These are phyloP conservation scores for Clarireedia homoeocarpa DNA, from an alignment of 2,329 filamentous ascomycete species.

Conservation along the genomic window DNA sequence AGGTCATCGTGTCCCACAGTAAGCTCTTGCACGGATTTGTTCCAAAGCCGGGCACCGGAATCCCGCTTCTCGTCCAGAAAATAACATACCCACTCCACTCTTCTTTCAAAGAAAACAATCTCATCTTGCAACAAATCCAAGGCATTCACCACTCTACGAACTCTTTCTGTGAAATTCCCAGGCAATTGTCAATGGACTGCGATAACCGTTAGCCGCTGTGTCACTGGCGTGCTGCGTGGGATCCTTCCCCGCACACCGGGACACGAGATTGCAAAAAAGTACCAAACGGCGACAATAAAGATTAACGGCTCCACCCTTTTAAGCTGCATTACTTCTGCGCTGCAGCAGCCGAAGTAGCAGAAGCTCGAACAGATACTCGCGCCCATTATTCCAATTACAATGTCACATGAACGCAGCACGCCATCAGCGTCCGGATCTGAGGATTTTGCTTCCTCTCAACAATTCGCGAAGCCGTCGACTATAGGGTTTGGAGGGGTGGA, in stretches of 20 bases:
- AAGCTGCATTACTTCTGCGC: background rate
- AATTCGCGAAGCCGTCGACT: constrained; percentile 14
- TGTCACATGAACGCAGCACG: constrained; percentile 38
- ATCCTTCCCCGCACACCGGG: constrained; percentile 50
- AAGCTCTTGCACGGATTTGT: constrained; percentile 2
- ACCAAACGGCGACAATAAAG: constrained; percentile 16
- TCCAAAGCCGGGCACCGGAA: background rate
- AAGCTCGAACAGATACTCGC: constrained; percentile 32
- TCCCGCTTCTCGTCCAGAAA: background rate
- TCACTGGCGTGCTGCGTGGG: constrained; percentile 51
- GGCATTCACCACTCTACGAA: background rate
- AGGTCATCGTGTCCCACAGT: background rate
- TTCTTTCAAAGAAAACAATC: constrained; percentile 3
- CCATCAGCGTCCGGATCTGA: constrained; percentile 27
- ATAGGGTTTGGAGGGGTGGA: constrained; percentile 14
- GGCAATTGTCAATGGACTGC: constrained; percentile 45
- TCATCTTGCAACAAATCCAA: background rate
- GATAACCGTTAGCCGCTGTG: constrained; percentile 44
- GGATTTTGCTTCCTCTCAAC: constrained; percentile 21
- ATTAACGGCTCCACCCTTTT: constrained; percentile 8
- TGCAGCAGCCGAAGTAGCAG: constrained; percentile 10
- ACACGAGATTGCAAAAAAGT: constrained; percentile 29
- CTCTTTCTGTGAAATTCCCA: background rate
- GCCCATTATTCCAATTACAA: constrained; percentile 30
- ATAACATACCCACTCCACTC: background rate